Evolutionary conservation across 805 yeast species (phyloP).

Genomic region (Millerozyma acaciae): DNA sequence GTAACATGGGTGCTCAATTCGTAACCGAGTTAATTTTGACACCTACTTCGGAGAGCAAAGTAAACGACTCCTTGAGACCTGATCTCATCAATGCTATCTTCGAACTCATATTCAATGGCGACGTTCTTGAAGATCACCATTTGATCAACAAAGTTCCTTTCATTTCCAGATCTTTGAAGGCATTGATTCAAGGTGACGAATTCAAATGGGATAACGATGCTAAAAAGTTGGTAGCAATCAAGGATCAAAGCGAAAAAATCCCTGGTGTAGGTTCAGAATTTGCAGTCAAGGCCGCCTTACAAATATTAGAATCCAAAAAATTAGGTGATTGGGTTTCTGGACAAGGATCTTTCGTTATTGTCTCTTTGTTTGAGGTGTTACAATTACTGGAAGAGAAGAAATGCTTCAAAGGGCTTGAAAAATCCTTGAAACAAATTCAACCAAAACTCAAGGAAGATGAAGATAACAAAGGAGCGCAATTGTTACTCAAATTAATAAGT

Average conservation of each 20-base stretch:
- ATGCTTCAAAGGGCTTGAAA: slow-evolving; percentile 45
- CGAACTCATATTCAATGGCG: slow-evolving; percentile 57
- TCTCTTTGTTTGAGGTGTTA: slow-evolving; percentile 70
- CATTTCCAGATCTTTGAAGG: slow-evolving; percentile 67
- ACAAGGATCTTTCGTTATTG: slow-evolving; percentile 76
- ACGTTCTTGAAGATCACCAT: slow-evolving; percentile 62
- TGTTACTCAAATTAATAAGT: slow-evolving; percentile 20
- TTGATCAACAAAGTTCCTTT: slow-evolving; percentile 64
- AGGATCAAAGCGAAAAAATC: slow-evolving; percentile 32
- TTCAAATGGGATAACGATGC: slow-evolving; percentile 57
- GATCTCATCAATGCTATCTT: slow-evolving; percentile 54
- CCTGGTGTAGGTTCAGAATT: slow-evolving; percentile 55
- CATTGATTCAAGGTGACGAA: slow-evolving; percentile 80
- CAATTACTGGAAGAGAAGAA: slow-evolving; percentile 34
- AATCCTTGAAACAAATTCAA: slow-evolving; percentile 50
- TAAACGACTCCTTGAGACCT: slow-evolving; percentile 37
- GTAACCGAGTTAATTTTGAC: slow-evolving; percentile 65
- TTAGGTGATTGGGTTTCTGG: slow-evolving; percentile 62
- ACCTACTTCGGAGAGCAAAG: slow-evolving; percentile 32
- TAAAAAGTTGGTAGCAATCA: slow-evolving; percentile 43
- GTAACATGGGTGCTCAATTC: slow-evolving; percentile 80
- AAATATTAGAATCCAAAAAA: slow-evolving; percentile 45
- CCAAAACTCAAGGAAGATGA: slow-evolving; percentile 41
- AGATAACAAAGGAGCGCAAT: slow-evolving; percentile 61
- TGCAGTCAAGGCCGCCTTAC: slow-evolving; percentile 51